These are phyloP conservation scores for Aspergillus quadricinctus DNA, from an alignment of 2,329 filamentous ascomycete species.

Conservation along the genomic window DNA sequence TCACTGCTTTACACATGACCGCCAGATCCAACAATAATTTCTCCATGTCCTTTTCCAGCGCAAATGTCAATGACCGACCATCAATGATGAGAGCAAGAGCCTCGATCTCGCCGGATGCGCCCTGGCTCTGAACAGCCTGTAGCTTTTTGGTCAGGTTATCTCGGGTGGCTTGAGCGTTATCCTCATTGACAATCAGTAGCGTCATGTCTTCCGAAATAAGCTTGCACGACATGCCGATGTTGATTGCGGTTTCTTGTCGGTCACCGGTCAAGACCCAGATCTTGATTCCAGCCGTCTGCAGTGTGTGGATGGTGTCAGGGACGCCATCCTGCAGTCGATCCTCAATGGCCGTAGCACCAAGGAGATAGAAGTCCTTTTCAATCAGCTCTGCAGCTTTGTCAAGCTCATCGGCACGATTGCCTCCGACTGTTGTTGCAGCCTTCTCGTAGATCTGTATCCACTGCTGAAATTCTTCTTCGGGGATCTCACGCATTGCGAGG, in stretches of 20 bases:
- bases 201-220: constrained; percentile 99
- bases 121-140: constrained; percentile 81
- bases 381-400: constrained; percentile 97
- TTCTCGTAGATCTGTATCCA: constrained; percentile 85
- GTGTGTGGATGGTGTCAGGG: constrained; percentile 93
- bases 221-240: constrained; percentile 99
- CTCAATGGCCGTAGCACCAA: constrained; percentile 95
- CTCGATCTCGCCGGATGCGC: constrained; percentile 61
- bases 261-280: constrained; percentile 98
- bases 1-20: constrained; percentile 96
- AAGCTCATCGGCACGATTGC: constrained; percentile 87
- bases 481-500: constrained; percentile 86
- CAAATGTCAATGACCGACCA: constrained; percentile 89
- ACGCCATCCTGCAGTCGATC: constrained; percentile 96
- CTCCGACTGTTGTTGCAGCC: constrained; percentile 83
- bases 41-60: constrained; percentile 88
- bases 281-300: constrained; percentile 96
- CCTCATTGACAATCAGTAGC: constrained; percentile 91
- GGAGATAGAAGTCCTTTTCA: constrained; percentile 82
- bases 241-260: constrained; percentile 97
- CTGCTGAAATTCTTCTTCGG: constrained; percentile 81
- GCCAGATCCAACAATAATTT: constrained; percentile 90
- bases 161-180: constrained; percentile 69
- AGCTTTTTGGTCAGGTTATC: constrained; percentile 92
- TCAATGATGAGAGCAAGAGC: constrained; percentile 90